Conservation (phyloP, 768 basidiomycete genomes). For the Amanita inopinata region DNA sequence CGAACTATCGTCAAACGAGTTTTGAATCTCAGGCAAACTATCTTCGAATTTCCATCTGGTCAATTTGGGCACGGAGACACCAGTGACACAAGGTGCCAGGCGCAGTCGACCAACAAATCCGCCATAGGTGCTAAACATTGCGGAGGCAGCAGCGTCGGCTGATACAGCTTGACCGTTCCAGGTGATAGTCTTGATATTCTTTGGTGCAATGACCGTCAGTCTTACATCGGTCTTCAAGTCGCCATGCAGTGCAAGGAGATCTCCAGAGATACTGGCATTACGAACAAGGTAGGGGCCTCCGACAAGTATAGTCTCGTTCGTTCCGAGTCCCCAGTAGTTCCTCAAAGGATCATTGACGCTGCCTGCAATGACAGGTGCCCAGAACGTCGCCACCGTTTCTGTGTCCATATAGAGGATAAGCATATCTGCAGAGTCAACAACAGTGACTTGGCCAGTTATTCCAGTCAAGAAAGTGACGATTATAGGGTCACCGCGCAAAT, state of each 20-base stretch:
- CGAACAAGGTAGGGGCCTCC: constrained; percentile 61
- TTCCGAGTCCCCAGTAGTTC: constrained; percentile 67
- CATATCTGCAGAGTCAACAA: constrained; percentile 60
- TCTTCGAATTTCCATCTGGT: constrained; percentile 67
- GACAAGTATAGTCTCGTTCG: constrained; percentile 57
- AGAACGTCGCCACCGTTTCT: constrained; percentile 60
- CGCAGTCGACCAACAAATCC: constrained; percentile 41
- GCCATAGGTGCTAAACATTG: constrained; percentile 27
- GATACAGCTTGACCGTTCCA: constrained; percentile 63
- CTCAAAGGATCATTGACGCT: constrained; percentile 30
- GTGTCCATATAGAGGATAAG: constrained; percentile 63
- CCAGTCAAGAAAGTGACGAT: constrained; percentile 49
- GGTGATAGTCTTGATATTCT: constrained; percentile 38
- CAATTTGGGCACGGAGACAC: constrained; percentile 39
- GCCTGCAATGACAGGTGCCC: constrained; percentile 56
- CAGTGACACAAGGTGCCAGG: constrained; percentile 18
- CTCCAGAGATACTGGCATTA: constrained; percentile 38
- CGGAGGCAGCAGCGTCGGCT: constrained; percentile 20
- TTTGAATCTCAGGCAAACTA: constrained; percentile 61
- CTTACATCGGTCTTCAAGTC: constrained; percentile 53
- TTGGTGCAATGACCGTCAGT: constrained; percentile 57
- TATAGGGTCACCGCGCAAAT: constrained; percentile 16
- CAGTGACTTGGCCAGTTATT: constrained; percentile 44
- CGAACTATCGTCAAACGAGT: constrained; percentile 45
- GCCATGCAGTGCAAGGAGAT: constrained; percentile 49